phyloP scores from a whole-genome alignment of 225 moss, liverwort and hornwort species.

The Asterella californica region DNA sequence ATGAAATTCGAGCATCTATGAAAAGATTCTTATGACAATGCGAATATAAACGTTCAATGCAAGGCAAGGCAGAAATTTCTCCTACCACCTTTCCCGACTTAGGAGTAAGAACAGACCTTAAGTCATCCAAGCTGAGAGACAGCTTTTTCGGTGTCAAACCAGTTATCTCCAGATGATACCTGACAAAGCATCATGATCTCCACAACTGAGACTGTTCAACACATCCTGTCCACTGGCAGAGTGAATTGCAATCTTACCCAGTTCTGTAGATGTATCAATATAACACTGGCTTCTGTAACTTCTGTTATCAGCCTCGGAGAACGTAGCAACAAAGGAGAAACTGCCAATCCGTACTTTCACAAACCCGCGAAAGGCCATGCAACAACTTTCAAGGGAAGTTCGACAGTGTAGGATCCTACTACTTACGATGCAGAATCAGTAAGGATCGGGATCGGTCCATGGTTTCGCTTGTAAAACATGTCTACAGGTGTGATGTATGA shows the following conservation, averaged over 20 bases:
- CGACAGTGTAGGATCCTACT: constrained; percentile 6
- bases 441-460: constrained; percentile 67
- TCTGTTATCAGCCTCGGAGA: neutral
- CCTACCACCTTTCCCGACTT: neutral
- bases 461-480: constrained; percentile 80
- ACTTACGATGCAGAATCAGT: constrained; percentile 31
- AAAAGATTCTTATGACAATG: neutral
- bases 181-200: constrained; percentile 28
- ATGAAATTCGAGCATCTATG: too few relatives aligned
- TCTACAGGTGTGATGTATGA: constrained; percentile 64
- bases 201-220: neutral
- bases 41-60: neutral
- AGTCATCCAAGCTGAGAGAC: constrained; percentile 50
- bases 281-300: neutral
- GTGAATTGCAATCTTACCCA: neutral
- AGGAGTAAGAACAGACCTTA: constrained; percentile 37
- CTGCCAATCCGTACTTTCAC: neutral
- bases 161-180: constrained; percentile 60
- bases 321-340: neutral
- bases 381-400: neutral
- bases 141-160: constrained; percentile 48
- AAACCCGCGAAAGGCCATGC: neutral
- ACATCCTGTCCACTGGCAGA: neutral
- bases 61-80: neutral
- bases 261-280: neutral